Percentiles rank a stretch among this genome's conserved stretches.
Conservation (phyloP, 108 stramenopile species). For the Discostella stelligeroides region DNA sequence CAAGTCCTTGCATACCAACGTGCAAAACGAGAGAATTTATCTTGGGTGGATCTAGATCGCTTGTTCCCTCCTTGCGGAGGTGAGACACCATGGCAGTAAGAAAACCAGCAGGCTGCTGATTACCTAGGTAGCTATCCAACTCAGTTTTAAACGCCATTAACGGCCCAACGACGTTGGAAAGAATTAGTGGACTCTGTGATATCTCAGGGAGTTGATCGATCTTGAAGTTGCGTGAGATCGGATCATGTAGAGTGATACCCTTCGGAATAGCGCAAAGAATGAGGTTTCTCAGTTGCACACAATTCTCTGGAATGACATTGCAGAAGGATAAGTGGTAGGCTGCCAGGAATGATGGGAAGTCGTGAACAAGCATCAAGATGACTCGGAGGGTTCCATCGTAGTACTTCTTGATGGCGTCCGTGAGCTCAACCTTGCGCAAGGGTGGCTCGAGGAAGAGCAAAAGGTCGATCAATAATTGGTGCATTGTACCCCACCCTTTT, state of each 20-base stretch:
- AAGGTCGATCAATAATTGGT: conserved; percentile 94
- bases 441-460: conserved; percentile 95
- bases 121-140: conserved; percentile 92
- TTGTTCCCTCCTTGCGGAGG: conserved; percentile 72
- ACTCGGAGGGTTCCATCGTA: conserved; percentile 97
- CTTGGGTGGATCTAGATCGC: conserved; percentile 82
- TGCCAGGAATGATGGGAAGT: conserved; percentile 96
- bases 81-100: conserved; percentile 69
- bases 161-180: conserved; percentile 86
- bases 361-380: conserved; percentile 96
- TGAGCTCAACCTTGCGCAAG: conserved; percentile 79
- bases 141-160: conserved; percentile 73
- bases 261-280: conserved; percentile 97
- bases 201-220: conserved; percentile 97
- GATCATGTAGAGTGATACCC: conserved; percentile 96
- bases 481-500: conserved; percentile 94
- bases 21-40: conserved; percentile 95
- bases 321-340: conserved; percentile 97
- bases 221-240: conserved; percentile 98
- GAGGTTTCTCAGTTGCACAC: conserved; percentile 98
- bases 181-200: conserved; percentile 83
- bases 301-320: conserved; percentile 96
- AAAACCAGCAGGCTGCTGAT: conserved; percentile 86
- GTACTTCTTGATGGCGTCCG: conserved; percentile 88
- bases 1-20: conserved; percentile 91